phyloP scores from a whole-genome alignment of 2,329 filamentous ascomycete species.

The Lachnum nothofagi region DNA sequence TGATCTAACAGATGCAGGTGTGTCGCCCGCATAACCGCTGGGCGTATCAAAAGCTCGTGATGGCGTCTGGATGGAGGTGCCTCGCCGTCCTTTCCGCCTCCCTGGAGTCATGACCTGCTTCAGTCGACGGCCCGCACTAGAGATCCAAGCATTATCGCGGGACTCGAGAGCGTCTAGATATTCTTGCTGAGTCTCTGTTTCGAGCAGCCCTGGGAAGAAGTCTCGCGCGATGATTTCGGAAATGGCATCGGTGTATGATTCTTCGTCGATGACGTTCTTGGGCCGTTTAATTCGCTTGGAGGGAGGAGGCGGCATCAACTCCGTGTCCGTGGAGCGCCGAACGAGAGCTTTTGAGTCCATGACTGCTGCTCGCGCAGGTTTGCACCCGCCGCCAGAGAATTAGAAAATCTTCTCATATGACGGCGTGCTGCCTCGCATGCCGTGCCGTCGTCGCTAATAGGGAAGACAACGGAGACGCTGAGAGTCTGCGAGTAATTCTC shows the following conservation, averaged over 20 bases:
- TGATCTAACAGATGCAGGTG: conserved; percentile 57
- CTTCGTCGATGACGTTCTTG: conserved; percentile 82
- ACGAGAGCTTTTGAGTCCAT: conserved; percentile 53
- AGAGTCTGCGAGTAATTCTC: too few relatives aligned
- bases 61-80: conserved; percentile 32
- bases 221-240: conserved; percentile 94
- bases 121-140: conserved; percentile 67
- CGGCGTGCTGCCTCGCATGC: too few relatives aligned
- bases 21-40: conserved; percentile 64
- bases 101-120: conserved; percentile 78
- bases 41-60: conserved; percentile 51
- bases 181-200: conserved; percentile 82
- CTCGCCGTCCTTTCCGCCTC: conserved; percentile 38
- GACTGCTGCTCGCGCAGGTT: neutral
- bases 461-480: too few relatives aligned
- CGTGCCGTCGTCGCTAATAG: too few relatives aligned
- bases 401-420: too few relatives aligned
- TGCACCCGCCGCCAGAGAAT: neutral
- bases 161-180: conserved; percentile 89
- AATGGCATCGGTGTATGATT: conserved; percentile 82
- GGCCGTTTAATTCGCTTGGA: conserved; percentile 86
- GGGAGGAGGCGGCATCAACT: conserved; percentile 84
- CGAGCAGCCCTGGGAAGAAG: conserved; percentile 88
- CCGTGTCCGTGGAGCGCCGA: conserved; percentile 56
- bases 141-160: conserved; percentile 79